Evolutionary conservation across 495 filamentous ascomycete species (phyloP), one percentile per base, ranked within the genome.

Genomic region (Astrothelium macrocarpum): DNA sequence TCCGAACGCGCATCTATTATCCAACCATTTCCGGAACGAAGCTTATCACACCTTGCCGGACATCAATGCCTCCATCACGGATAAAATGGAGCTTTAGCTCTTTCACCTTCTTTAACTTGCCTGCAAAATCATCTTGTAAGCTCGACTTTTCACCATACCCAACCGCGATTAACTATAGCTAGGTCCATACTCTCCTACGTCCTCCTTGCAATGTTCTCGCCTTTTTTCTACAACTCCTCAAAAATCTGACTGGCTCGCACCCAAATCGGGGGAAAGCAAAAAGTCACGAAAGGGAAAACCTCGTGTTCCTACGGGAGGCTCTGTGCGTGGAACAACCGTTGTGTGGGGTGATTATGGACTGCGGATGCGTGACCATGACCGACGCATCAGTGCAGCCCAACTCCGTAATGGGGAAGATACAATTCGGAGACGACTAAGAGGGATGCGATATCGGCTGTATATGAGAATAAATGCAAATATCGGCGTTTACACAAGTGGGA

Each of bases 331-430:
- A 64, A 99, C 94, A 59, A 97, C 93, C 1, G 89, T 99, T 14
- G 82, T 91, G 60, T 97, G 91, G 91, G 94, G 94, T 61, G 93
- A 97, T 75, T 97, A 92, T 71, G 94, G 94, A 18, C 75, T 99
- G 71, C 90, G 94, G 53, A 90, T 99, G 85, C 85, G 81, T 65
- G 91, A 97, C 76, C 90, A 97, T 73, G 88, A 95, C 76, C 88
- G 92, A 36, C 84, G 94, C 36, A 85, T 99, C 71, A 90, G 89
- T 46, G 89, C 94, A n/a, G 72, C 81, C 56, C 90, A 94, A 65
- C 82, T 97, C 59, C 89, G 90, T 76, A 84, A 89, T 64, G 95
- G 89, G 64, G 92, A 95, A 73, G 91, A 96, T 53, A 90, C 92
- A 1, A 96, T 99, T 74, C 92, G 90, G 73, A 81, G 83, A 67